Evolutionary conservation across 495 filamentous ascomycete species (phyloP).

Genomic region (Penicillium coprophilum): DNA sequence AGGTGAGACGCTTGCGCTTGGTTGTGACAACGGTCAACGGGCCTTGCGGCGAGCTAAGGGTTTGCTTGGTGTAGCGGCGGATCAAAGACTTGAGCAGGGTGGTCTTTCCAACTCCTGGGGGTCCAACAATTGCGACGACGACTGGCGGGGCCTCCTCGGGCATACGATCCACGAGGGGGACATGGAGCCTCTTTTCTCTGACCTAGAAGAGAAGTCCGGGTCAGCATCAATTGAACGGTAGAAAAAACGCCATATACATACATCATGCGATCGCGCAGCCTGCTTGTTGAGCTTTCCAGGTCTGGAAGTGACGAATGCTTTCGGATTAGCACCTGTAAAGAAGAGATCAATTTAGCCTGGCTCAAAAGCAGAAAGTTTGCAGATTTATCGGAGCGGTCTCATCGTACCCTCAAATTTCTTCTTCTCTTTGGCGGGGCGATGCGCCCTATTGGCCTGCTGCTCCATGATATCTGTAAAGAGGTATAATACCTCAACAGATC

Average conservation of each 20-base stretch:
- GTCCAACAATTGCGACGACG: conserved; percentile 88
- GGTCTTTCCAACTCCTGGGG: conserved; percentile 77
- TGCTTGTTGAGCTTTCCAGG: conserved; percentile 81
- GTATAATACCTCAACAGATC: conserved; percentile 33
- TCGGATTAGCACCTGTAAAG: conserved; percentile 72
- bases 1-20: conserved; percentile 87
- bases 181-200: conserved; percentile 93
- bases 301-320: conserved; percentile 84
- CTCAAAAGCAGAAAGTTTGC: conserved; percentile 13
- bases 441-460: conserved; percentile 78
- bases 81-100: conserved; percentile 89
- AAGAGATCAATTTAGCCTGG: conserved; percentile 17
- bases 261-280: conserved; percentile 89
- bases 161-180: conserved; percentile 89
- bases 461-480: conserved; percentile 59
- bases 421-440: conserved; percentile 87
- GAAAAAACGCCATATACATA: conserved; percentile 38
- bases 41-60: conserved; percentile 80
- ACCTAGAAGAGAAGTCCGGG: conserved; percentile 53
- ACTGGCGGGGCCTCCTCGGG: conserved; percentile 95
- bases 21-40: conserved; percentile 94
- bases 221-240: conserved; percentile 18
- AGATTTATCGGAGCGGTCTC: conserved; percentile 14
- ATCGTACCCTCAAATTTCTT: conserved; percentile 65
- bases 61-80: conserved; percentile 92